phyloP scores from a whole-genome alignment of 202 grass and related monocot genomes.

The Tripidium arundinaceum region DNA sequence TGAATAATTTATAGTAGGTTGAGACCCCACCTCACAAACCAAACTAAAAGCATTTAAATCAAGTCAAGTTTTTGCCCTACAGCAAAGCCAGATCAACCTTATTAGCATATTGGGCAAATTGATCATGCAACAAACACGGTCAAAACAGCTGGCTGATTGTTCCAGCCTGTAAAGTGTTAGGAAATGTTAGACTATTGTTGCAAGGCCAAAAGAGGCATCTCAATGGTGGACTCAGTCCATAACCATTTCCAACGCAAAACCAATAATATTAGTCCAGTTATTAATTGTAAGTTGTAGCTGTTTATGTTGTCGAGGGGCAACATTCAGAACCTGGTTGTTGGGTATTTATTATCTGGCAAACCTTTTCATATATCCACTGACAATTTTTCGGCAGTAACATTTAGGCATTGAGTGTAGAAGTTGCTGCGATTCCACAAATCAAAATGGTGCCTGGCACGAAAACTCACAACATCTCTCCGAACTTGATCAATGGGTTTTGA shows the following conservation, averaged over 20 bases:
- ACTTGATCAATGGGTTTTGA: conserved; percentile 66
- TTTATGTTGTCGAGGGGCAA: not conserved
- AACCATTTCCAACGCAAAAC: not conserved
- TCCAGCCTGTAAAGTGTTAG: not conserved
- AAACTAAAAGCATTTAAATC: not conserved
- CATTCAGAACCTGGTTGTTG: conserved; percentile 12
- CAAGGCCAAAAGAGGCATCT: not conserved
- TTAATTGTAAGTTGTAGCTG: not conserved
- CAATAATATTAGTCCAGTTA: not conserved
- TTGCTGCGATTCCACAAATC: conserved; percentile 18
- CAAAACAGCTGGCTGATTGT: not conserved
- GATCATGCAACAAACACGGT: not conserved
- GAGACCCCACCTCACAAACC: not conserved
- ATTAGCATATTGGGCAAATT: conserved; percentile 3
- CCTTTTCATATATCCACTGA: not conserved
- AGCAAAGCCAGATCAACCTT: not conserved
- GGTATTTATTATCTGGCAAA: not conserved
- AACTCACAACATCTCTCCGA: conserved; percentile 94
- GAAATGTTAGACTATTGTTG: not conserved
- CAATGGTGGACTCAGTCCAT: not conserved
- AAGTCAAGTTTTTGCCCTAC: conserved; percentile 3
- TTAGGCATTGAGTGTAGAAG: conserved; percentile 19
- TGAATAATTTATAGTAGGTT: not conserved
- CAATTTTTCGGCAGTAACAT: conserved; percentile 9
- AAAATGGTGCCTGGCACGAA: conserved; percentile 3